Percentiles rank a stretch among this genome's conserved stretches.
Evolutionary conservation across 2,329 filamentous ascomycete genomes (phyloP).

Genomic region (Ophiosphaerella herpotricha): DNA sequence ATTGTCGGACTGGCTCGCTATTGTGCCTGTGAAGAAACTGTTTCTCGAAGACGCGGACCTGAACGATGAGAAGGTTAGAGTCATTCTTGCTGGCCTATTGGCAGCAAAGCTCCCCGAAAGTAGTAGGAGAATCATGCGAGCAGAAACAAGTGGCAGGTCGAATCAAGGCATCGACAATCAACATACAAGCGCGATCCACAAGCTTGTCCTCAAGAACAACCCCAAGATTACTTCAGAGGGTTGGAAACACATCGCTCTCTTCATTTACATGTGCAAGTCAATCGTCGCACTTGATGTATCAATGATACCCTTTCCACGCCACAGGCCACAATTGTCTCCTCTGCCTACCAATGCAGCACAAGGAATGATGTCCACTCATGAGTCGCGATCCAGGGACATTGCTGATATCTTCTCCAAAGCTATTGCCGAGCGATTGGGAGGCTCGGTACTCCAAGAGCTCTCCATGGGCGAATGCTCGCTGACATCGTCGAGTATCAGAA

Average conservation of each 20-base stretch:
- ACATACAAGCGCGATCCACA: constrained; percentile 73
- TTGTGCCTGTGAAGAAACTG: constrained; percentile 87
- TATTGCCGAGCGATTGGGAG: constrained; percentile 75
- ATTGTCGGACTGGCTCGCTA: constrained; percentile 88
- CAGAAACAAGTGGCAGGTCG: constrained; percentile 14
- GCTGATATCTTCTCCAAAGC: constrained; percentile 73
- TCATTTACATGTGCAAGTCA: constrained; percentile 86
- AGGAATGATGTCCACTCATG: constrained; percentile 9
- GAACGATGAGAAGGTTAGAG: constrained; percentile 82
- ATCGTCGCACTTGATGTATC: constrained; percentile 87
- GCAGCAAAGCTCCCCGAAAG: constrained; percentile 72
- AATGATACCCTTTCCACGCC: constrained; percentile 69
- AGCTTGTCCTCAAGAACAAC: constrained; percentile 88
- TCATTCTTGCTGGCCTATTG: constrained; percentile 83
- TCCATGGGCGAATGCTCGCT: constrained; percentile 81
- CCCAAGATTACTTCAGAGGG: constrained; percentile 79
- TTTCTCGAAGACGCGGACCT: constrained; percentile 86
- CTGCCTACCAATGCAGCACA: constrained; percentile 17
- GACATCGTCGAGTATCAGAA: constrained; percentile 70
- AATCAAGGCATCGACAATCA: constrained; percentile 17
- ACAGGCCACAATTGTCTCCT: constrained; percentile 16
- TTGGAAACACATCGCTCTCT: constrained; percentile 89
- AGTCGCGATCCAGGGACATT: constrained; percentile 54
- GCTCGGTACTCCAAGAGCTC: constrained; percentile 77
- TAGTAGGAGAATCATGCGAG: constrained; percentile 47